These are phyloP conservation scores for Tuber melanosporum DNA, from an alignment of 495 filamentous ascomycete species.

Conservation along the genomic window DNA sequence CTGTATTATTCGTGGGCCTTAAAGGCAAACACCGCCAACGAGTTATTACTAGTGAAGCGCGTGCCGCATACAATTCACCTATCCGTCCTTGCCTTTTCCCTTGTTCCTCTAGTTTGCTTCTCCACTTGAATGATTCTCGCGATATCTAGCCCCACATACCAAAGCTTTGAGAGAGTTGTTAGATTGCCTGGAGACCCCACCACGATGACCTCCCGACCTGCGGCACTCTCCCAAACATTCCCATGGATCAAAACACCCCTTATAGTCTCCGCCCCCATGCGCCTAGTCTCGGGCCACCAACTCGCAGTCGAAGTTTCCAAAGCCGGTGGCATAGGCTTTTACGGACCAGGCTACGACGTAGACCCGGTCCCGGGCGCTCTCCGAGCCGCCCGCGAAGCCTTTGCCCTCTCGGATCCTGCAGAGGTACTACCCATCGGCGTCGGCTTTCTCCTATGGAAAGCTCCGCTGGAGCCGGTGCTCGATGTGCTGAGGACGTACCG, in stretches of 20 bases:
- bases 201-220: conserved; percentile 23
- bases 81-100: not conserved
- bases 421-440: conserved; percentile 53
- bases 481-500: conserved; percentile 46
- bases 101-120: not conserved
- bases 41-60: not conserved
- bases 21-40: not conserved
- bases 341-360: conserved; percentile 43
- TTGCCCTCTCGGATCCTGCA: conserved; percentile 17
- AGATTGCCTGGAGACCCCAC: not conserved
- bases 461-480: conserved; percentile 47
- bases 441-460: conserved; percentile 57
- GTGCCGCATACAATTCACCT: not conserved
- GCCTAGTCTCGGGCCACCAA: conserved; percentile 53
- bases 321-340: conserved; percentile 56
- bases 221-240: conserved; percentile 45
- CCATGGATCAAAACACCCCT: conserved; percentile 60
- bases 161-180: not conserved
- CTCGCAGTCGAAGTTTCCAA: conserved; percentile 56
- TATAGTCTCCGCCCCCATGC: conserved; percentile 66
- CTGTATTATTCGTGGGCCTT: not conserved
- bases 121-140: not conserved
- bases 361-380: conserved; percentile 37
- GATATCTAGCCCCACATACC: not conserved
- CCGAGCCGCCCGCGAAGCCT: conserved; percentile 24